Evolutionary conservation across 345 rosid species (phyloP).

Genomic region (Gynandropsis gynandra): DNA sequence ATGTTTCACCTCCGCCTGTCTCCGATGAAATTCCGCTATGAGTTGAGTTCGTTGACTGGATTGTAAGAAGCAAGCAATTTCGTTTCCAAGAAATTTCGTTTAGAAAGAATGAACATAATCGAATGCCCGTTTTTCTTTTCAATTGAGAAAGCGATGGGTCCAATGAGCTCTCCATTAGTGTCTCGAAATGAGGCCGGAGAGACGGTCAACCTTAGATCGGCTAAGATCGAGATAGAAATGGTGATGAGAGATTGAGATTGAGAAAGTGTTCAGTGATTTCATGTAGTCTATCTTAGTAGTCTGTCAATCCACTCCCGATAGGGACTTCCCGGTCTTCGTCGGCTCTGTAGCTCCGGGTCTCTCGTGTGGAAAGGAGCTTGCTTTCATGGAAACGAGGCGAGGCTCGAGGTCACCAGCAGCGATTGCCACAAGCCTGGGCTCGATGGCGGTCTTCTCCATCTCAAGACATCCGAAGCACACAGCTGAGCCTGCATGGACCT

Average conservation of each 20-base stretch:
- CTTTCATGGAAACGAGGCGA: conserved; percentile 76
- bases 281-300: no score
- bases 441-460: conserved; percentile 83
- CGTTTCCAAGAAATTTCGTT: background rate
- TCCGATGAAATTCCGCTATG: no score
- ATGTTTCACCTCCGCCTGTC: no score
- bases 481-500: conserved; percentile 98
- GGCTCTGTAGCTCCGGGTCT: conserved; percentile 68
- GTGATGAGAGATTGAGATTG: background rate
- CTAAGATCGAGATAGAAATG: background rate
- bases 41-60: no score
- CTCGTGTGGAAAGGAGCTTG: conserved; percentile 88
- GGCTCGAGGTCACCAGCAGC: conserved; percentile 50
- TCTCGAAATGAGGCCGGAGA: background rate
- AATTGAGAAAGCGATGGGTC: no score
- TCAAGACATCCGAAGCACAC: conserved; percentile 75
- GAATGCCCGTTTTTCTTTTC: no score
- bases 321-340: conserved; percentile 70
- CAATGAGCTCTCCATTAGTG: no score
- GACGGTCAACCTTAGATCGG: background rate
- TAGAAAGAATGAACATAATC: background rate
- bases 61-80: no score
- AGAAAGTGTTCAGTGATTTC: background rate
- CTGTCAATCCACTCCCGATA: no score
- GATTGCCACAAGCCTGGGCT: conserved; percentile 50